These are phyloP conservation scores for Eucalyptus pauciflora DNA, from an alignment of 345 rosid genomes.

Conservation along the genomic window DNA sequence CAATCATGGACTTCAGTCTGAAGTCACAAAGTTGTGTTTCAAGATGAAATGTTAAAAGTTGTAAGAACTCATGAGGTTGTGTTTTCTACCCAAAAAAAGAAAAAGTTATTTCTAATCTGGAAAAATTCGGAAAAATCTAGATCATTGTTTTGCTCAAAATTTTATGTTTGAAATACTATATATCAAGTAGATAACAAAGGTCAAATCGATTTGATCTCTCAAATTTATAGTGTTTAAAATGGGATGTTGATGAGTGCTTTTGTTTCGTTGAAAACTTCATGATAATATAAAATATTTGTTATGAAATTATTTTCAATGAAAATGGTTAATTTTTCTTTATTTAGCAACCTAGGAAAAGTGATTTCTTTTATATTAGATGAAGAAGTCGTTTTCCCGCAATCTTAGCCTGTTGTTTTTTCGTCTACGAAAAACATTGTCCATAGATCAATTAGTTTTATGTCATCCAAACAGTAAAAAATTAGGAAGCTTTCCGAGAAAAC, in stretches of 20 bases:
- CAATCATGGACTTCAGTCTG: background rate
- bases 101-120: background rate
- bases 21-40: background rate
- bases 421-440: fast-evolving
- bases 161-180: background rate
- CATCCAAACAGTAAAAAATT: background rate
- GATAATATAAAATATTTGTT: no score
- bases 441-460: fast-evolving
- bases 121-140: no score
- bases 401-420: background rate
- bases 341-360: no score
- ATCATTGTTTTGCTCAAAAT: no score
- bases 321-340: background rate
- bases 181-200: background rate
- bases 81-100: background rate
- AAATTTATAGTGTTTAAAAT: background rate
- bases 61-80: fast-evolving
- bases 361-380: background rate
- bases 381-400: fast-evolving
- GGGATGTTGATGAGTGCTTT: background rate
- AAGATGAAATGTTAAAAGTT: background rate
- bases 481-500: background rate
- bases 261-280: no score
- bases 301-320: no score
- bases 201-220: background rate